Conservation (phyloP, 225 moss, liverwort and hornwort species). For the Bryoerythrophyllum caledonicum region DNA sequence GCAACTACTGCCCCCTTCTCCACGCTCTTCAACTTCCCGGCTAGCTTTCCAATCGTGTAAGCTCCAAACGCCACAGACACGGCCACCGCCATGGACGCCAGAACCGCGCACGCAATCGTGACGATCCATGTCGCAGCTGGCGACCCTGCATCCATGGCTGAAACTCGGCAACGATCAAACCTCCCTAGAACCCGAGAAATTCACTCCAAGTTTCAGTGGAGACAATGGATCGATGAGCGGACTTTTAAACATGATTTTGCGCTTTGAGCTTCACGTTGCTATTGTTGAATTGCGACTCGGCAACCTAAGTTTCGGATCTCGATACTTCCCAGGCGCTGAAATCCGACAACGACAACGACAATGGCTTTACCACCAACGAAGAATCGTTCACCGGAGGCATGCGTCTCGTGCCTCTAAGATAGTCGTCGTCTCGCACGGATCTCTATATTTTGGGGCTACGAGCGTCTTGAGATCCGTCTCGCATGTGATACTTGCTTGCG, state of each 20-base stretch:
- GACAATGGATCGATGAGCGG: no score
- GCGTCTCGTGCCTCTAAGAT: no score
- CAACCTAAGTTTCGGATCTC: no score
- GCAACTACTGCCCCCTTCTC: background rate
- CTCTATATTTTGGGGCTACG: no score
- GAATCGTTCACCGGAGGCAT: no score
- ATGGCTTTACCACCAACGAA: background rate
- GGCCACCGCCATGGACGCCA: constrained; percentile 17
- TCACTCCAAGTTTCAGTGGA: background rate
- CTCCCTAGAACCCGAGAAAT: background rate
- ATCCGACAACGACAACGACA: background rate
- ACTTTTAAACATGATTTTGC: no score
- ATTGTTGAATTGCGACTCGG: no score
- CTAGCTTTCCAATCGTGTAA: constrained; percentile 29
- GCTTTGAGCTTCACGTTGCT: background rate
- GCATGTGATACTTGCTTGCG: no score
- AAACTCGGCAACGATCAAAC: background rate
- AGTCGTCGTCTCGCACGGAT: no score
- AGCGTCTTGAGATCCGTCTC: no score
- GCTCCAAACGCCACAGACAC: constrained; percentile 32
- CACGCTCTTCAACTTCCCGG: constrained; percentile 21
- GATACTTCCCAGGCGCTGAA: background rate
- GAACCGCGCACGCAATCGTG: constrained; percentile 19
- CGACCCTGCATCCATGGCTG: constrained; percentile 29
- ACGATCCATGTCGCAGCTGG: constrained; percentile 24